phyloP scores from a whole-genome alignment of 305 asterid species.

The Solanum hybrid region DNA sequence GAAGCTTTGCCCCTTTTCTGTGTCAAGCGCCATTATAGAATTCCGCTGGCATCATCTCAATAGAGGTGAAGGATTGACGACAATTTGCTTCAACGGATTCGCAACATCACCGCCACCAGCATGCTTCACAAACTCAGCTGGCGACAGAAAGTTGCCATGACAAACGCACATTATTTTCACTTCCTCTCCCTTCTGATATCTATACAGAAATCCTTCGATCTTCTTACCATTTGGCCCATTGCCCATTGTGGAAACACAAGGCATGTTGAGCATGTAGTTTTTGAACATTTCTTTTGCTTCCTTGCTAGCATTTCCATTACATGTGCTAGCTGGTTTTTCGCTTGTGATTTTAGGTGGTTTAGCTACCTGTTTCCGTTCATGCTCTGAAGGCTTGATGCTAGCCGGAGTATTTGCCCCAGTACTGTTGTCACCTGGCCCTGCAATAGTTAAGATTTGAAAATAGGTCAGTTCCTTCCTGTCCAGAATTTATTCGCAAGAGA shows the following conservation, averaged over 20 bases:
- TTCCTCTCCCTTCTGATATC: conserved; percentile 32
- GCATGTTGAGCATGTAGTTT: conserved; percentile 29
- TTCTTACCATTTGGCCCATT: conserved; percentile 30
- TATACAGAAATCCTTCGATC: conserved; percentile 30
- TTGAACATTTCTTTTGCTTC: conserved; percentile 10
- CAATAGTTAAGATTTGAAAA: not conserved
- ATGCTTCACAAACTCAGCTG: conserved; percentile 42
- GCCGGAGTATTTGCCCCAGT: conserved; percentile 16
- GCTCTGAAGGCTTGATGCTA: conserved; percentile 10
- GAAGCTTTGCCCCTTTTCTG: not conserved
- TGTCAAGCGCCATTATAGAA: not conserved
- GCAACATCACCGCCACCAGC: conserved; percentile 35
- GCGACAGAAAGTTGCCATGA: conserved; percentile 38
- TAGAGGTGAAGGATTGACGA: conserved; percentile 24
- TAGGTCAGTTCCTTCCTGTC: not conserved
- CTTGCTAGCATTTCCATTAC: not conserved
- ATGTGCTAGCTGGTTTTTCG: not conserved
- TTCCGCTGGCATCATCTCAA: not conserved
- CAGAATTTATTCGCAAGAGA: not conserved
- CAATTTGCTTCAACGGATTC: conserved; percentile 34
- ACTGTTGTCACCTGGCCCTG: conserved; percentile 1
- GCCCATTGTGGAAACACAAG: conserved; percentile 30
- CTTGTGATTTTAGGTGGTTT: not conserved
- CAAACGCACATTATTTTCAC: conserved; percentile 41
- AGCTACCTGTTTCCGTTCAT: conserved; percentile 8